Conservation (phyloP, 345 rosid genomes). For the Durio zibethinus region DNA sequence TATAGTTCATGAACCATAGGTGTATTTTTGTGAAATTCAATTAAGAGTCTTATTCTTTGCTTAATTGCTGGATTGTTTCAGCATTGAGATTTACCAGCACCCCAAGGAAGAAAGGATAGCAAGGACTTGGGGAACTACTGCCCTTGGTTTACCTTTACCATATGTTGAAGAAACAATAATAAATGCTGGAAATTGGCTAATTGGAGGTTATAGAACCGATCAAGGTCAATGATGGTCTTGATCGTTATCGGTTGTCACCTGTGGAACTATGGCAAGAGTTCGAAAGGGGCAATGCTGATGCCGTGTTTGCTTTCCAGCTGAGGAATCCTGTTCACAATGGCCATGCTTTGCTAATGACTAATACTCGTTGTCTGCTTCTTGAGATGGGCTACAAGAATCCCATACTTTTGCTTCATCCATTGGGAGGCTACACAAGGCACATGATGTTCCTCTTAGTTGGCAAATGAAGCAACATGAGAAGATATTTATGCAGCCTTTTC, state of each 20-base stretch:
- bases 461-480: slow-evolving; percentile 96
- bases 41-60: background rate
- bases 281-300: slow-evolving; percentile 82
- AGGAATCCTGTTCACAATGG: slow-evolving; percentile 99
- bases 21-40: background rate
- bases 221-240: slow-evolving; percentile 86
- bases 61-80: slow-evolving; percentile 28
- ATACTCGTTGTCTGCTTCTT: slow-evolving; percentile 85
- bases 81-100: slow-evolving; percentile 94
- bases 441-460: slow-evolving; percentile 98
- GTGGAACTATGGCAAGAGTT: slow-evolving; percentile 76
- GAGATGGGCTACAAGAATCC: slow-evolving; percentile 97
- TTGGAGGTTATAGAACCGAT: slow-evolving; percentile 93
- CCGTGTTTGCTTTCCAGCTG: slow-evolving; percentile 97
- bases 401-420: slow-evolving; percentile 86
- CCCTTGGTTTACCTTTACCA: slow-evolving; percentile 90
- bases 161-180: slow-evolving; percentile 75
- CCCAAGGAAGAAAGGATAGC: slow-evolving; percentile 97
- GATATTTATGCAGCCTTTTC: slow-evolving; percentile 33
- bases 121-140: slow-evolving; percentile 96
- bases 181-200: slow-evolving; percentile 81
- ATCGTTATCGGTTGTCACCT: slow-evolving; percentile 85
- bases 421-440: slow-evolving; percentile 96
- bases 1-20: background rate
- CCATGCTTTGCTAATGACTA: slow-evolving; percentile 94